A percentile compares a stretch with the other conserved stretches of the same genome.
These are phyloP conservation scores for Mortierella sp. DNA, from an alignment of 371 early-diverging fungal genomes.

Conservation along the genomic window DNA sequence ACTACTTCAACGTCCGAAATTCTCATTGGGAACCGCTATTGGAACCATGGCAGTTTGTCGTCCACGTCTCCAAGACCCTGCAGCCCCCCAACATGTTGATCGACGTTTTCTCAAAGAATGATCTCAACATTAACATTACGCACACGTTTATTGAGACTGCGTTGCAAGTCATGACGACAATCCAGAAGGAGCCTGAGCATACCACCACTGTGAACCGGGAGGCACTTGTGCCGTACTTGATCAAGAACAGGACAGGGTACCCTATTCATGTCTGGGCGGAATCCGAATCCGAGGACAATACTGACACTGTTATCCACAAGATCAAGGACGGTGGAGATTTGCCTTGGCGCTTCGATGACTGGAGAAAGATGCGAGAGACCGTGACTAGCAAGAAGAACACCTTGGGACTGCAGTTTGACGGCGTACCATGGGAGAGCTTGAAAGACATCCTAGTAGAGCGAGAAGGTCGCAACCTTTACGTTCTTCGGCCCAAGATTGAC, in stretches of 20 bases:
- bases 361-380: slow-evolving; percentile 88
- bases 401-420: slow-evolving; percentile 86
- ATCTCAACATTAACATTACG: slow-evolving; percentile 87
- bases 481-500: slow-evolving; percentile 82
- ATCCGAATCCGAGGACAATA: slow-evolving; percentile 60
- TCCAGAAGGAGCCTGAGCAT: slow-evolving; percentile 63
- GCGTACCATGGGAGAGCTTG: slow-evolving; percentile 91
- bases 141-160: slow-evolving; percentile 90
- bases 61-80: slow-evolving; percentile 58
- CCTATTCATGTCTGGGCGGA: slow-evolving; percentile 91
- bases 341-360: slow-evolving; percentile 97
- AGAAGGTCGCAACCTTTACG: slow-evolving; percentile 83
- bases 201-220: slow-evolving; percentile 54
- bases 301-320: slow-evolving; percentile 73
- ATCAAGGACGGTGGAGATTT: slow-evolving; percentile 79
- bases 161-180: slow-evolving; percentile 68
- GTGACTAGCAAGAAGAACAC: slow-evolving; percentile 69
- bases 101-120: slow-evolving; percentile 79
- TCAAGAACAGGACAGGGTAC: slow-evolving; percentile 92
- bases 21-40: slow-evolving; percentile 98
- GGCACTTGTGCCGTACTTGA: slow-evolving; percentile 77
- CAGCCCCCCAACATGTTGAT: slow-evolving; percentile 59
- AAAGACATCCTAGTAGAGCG: slow-evolving; percentile 89
- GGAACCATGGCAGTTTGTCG: slow-evolving; percentile 88
- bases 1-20: slow-evolving; percentile 94